Evolutionary conservation across 1,139 yeast genomes (phyloP).

Genomic region (Lodderomyces metapsilosis): DNA sequence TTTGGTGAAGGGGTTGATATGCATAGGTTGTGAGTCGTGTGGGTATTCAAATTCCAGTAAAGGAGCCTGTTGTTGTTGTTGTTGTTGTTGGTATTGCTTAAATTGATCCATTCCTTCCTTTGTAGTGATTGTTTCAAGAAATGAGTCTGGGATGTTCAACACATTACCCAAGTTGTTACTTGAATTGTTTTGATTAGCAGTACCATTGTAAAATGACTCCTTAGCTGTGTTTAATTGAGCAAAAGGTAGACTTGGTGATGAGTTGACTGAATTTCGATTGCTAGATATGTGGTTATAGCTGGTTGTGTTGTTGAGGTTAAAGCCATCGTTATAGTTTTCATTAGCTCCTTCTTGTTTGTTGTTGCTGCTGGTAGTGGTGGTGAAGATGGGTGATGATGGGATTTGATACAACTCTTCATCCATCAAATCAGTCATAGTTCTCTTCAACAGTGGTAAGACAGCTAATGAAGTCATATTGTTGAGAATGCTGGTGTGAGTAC

Average conservation of each 20-base stretch:
- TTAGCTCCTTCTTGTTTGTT: background rate
- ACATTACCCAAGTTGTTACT: slow-evolving; percentile 22
- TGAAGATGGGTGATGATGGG: slow-evolving; percentile 26
- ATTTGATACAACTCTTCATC: slow-evolving; percentile 65
- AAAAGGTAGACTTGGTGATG: slow-evolving; percentile 20
- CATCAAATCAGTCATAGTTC: slow-evolving; percentile 58
- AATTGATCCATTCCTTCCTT: slow-evolving; percentile 11
- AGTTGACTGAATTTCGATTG: slow-evolving; percentile 14
- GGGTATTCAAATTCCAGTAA: slow-evolving; percentile 5
- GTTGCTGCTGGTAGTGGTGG: slow-evolving; percentile 2
- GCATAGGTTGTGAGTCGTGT: slow-evolving; percentile 3
- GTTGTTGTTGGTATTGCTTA: slow-evolving; percentile 12
- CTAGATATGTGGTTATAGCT: slow-evolving; percentile 5
- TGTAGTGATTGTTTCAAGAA: slow-evolving; percentile 25
- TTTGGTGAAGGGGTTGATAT: slow-evolving; percentile 32
- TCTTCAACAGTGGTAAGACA: slow-evolving; percentile 46
- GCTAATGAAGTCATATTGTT: slow-evolving; percentile 45
- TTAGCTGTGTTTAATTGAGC: slow-evolving; percentile 10
- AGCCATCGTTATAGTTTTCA: background rate
- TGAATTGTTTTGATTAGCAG: slow-evolving; percentile 4
- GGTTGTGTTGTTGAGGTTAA: slow-evolving; percentile 1
- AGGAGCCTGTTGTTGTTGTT: slow-evolving; percentile 7
- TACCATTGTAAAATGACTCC: background rate
- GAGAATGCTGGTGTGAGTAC: slow-evolving; percentile 2
- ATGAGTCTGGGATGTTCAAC: slow-evolving; percentile 33